phyloP scores from a whole-genome alignment of 192 early-diverging fungal species.

The Physocladia obscura region DNA sequence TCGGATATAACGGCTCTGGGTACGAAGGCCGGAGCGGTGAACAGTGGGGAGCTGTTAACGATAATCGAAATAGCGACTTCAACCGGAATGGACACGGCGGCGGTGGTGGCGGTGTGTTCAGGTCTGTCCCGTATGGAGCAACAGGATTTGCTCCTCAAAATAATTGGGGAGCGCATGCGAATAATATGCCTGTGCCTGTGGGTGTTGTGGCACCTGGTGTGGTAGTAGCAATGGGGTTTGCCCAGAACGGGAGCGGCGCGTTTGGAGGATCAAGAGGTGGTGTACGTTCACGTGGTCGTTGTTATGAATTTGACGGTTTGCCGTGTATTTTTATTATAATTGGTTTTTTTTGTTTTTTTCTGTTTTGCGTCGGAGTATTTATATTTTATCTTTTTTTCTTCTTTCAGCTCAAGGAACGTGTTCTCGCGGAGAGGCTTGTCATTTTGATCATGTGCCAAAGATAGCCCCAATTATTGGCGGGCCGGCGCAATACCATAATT shows the following conservation, averaged over 20 bases:
- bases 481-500: too few relatives aligned
- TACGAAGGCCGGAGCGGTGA: neutral
- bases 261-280: conserved; percentile 44
- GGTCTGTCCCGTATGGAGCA: too few relatives aligned
- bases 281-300: conserved; percentile 47
- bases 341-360: neutral
- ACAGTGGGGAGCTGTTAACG: neutral
- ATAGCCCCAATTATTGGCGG: conserved; percentile 47
- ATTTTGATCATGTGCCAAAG: conserved; percentile 73
- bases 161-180: neutral
- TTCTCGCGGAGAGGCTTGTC: conserved; percentile 77
- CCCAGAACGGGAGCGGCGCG: conserved; percentile 16
- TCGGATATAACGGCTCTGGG: neutral
- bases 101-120: conserved; percentile 16
- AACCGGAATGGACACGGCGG: neutral
- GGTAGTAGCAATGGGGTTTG: too few relatives aligned
- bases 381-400: neutral
- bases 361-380: neutral
- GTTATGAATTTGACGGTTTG: conserved; percentile 77
- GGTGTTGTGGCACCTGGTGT: too few relatives aligned
- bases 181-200: too few relatives aligned
- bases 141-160: too few relatives aligned
- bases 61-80: neutral
- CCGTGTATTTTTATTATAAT: neutral
- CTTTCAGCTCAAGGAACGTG: conserved; percentile 74